Base-by-base conservation (phyloP, 1,284 basidiomycete genomes). In the Leccinum ponderosum region DNA sequence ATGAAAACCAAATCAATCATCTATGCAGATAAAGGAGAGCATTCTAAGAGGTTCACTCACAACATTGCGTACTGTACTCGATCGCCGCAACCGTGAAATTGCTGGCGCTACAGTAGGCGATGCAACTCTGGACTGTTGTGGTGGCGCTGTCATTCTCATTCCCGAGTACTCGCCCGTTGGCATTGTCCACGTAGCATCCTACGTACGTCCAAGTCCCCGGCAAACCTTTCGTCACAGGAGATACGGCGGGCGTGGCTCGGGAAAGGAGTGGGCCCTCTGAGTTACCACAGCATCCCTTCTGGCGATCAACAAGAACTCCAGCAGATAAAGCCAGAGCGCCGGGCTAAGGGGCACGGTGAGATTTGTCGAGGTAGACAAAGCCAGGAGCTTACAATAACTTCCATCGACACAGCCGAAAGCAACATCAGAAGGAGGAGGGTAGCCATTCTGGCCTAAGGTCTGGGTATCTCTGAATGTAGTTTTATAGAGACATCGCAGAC, bases 41-140 rank as follows among this genome's bases (percentile, higher is more conserved):
- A 14, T 6, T 15, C 53, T 8, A 12, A n/a, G 27, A 29, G 0
- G 15, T 17, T 35, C 11, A 79, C 84, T 67, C 67, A 87, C 86
- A 88, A 75, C 88, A 91, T 75, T 84, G 82, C 1, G 73, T 71
- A 35, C 77, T 68, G 59, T 78, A 84, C 60, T 73, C 69, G 39
- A 72, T 75, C 4, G 76, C 83, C n/a, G 83, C 83, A 17, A 86
- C 63, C 1, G 82, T 80, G 63, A 78, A 85, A 57, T 78, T 77
- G 52, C 71, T 68, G 3, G 74, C 66, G 3, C 63, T 65, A 64
- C 86, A 87, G 20, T 74, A 63, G 11, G 71, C 66, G 52, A 85
- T 76, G 64, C 86, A 87, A 1, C 66, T 68, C 60, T 83, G 73
- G 33, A 84, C 75, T 0, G 83, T 85, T 50, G 73, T 78, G 1